Conservation (phyloP, 148 eudicot species). For the Agrostemma githago region DNA sequence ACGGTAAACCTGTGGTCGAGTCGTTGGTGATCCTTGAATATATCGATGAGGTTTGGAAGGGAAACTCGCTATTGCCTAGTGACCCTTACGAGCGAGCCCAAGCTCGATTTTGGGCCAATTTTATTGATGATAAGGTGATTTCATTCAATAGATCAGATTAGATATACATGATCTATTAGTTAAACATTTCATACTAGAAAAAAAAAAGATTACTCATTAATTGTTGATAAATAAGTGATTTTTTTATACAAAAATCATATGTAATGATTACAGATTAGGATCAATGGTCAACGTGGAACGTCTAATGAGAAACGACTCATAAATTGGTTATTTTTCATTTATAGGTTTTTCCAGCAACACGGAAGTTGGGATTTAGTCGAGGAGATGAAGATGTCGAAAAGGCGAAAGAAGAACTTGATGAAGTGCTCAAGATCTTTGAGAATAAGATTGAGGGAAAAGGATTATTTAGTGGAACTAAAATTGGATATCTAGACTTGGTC, state of each 20-base stretch:
- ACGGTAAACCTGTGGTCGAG: slow-evolving; percentile 23
- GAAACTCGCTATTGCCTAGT: slow-evolving; percentile 19
- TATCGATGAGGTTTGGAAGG: slow-evolving; percentile 27
- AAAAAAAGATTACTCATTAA: too few relatives aligned
- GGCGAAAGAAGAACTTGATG: slow-evolving; percentile 16
- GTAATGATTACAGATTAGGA: too few relatives aligned
- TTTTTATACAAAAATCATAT: too few relatives aligned
- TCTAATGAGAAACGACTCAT: not conserved
- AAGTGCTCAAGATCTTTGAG: slow-evolving; percentile 18
- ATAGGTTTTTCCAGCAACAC: not conserved
- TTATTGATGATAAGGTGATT: too few relatives aligned
- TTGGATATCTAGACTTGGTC: slow-evolving; percentile 30
- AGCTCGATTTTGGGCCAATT: slow-evolving; percentile 29
- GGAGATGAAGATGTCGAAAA: slow-evolving; percentile 13
- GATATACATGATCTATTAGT: too few relatives aligned
- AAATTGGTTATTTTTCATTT: not conserved
- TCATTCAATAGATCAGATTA: too few relatives aligned
- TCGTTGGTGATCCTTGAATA: slow-evolving; percentile 28
- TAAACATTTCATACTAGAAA: too few relatives aligned
- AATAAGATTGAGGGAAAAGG: slow-evolving; percentile 18
- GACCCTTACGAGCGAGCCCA: slow-evolving; percentile 23
- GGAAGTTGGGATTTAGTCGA: not conserved
- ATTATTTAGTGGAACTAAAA: slow-evolving; percentile 10
- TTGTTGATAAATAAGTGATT: slow-evolving; percentile 20
- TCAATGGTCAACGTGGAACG: not conserved